A percentile compares a stretch with the other conserved stretches of the same genome.
phyloP scores from a whole-genome alignment of 2,329 filamentous ascomycete genomes.

The Colletotrichum ledebouriae region DNA sequence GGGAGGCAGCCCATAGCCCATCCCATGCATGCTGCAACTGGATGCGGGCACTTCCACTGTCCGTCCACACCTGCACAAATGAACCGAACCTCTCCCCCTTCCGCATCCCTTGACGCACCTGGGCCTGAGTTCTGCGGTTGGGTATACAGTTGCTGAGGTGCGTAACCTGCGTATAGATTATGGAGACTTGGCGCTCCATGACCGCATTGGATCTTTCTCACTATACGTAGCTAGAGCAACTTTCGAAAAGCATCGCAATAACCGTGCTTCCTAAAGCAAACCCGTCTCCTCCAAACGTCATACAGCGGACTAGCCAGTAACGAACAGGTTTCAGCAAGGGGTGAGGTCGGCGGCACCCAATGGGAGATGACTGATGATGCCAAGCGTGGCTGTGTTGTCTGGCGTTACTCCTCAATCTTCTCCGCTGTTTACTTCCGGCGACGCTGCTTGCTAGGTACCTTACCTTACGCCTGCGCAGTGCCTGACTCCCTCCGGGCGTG shows the following conservation, averaged over 20 bases:
- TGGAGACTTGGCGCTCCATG: background rate
- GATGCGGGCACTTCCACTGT: slow-evolving; percentile 7
- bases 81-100: too few relatives aligned
- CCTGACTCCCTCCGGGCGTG: background rate
- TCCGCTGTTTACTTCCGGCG: slow-evolving; percentile 35
- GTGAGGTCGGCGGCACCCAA: slow-evolving; percentile 24
- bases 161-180: too few relatives aligned
- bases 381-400: slow-evolving; percentile 43
- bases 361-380: slow-evolving; percentile 18
- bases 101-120: too few relatives aligned
- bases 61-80: background rate
- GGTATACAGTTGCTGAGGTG: too few relatives aligned
- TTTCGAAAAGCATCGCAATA: slow-evolving; percentile 6
- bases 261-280: background rate
- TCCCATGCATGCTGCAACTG: background rate
- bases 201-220: slow-evolving; percentile 13
- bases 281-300: slow-evolving; percentile 29
- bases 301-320: slow-evolving; percentile 31
- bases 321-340: slow-evolving; percentile 38
- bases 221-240: slow-evolving; percentile 12
- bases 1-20: slow-evolving; percentile 5
- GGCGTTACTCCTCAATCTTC: slow-evolving; percentile 36
- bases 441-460: background rate
- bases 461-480: too few relatives aligned
- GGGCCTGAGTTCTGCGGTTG: too few relatives aligned